Base-by-base conservation (phyloP, 2,329 filamentous ascomycete species). In the Fusarium guadeloupense region DNA sequence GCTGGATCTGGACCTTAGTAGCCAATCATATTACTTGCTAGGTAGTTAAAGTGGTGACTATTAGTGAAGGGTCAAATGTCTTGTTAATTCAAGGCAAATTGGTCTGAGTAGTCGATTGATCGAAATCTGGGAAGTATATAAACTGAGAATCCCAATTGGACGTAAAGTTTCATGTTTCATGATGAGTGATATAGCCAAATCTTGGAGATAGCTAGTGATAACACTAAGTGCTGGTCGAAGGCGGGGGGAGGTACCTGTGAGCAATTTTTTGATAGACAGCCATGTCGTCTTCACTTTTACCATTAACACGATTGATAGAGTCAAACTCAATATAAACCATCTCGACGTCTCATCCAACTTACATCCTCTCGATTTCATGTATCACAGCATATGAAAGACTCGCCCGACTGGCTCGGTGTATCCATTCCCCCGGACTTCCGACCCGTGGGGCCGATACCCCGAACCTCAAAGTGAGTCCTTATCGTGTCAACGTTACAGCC, bases 351-450 rank as follows among this genome's bases (percentile, higher is more conserved):
- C 19, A n/a, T 21, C 16, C 10, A 16, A 19, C 7, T 23, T 19
- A 35, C 17, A 30, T 33, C 8, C 21, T 13, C 44, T 31, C 9
- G 8, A 41, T 14, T 13, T 30, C 35, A 9, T 14, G 23, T 41
- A 20, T 54, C 37, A 42, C 37, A 37, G 17, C 25, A 46, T 25
- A 9, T 19, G 23, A 9, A 20, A 33, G 5, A 21, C 39, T n/a
- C n/a, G 16, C n/a, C 19, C 9, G 6, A 35, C 35, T 41, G 28
- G 16, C 23, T 42, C 61, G 65, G 65, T 35, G 38, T 58, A 52
- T 64, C 52, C 65, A 48, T 68, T 66, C 66, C 48, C 65, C 59
- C 66, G 62, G 37, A 64, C 35, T 64, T 58, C 66, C 66, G 62
- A 62, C 56, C 59, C 62, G 65, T 65, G 64, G 64, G 62, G 62